phyloP scores from a whole-genome alignment of 345 rosid species.

The Alliaria petiolata region DNA sequence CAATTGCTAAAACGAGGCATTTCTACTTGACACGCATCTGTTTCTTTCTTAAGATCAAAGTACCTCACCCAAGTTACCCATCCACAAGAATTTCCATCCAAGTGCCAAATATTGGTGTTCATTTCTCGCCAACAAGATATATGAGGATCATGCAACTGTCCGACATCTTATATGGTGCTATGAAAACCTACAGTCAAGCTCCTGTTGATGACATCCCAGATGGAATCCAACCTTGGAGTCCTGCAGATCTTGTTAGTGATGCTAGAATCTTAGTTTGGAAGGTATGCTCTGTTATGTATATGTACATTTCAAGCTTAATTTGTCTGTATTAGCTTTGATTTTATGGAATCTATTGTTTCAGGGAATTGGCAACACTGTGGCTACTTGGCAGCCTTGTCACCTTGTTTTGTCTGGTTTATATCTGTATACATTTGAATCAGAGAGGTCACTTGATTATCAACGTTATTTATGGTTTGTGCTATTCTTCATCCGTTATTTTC shows the following conservation, averaged over 20 bases:
- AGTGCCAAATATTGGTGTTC: constrained; percentile 96
- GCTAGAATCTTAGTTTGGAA: constrained; percentile 93
- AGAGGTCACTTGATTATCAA: constrained; percentile 69
- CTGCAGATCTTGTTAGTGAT: constrained; percentile 65
- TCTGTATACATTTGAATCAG: constrained; percentile 84
- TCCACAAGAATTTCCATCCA: constrained; percentile 86
- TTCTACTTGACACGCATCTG: constrained; percentile 10
- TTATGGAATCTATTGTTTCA: constrained; percentile 29
- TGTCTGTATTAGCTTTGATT: constrained; percentile 16
- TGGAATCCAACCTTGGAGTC: constrained; percentile 57
- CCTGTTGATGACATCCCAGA: constrained; percentile 56
- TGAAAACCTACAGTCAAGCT: constrained; percentile 63
- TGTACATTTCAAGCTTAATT: constrained; percentile 23
- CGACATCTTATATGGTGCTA: constrained; percentile 49
- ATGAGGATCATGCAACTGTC: constrained; percentile 66
- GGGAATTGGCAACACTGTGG: constrained; percentile 96
- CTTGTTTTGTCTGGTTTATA: constrained; percentile 80
- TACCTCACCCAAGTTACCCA: constrained; percentile 79
- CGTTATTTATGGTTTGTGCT: constrained; percentile 75
- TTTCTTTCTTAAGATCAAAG: constrained; percentile 63
- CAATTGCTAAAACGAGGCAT: constrained; percentile 14
- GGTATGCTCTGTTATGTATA: constrained; percentile 42
- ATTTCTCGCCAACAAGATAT: constrained; percentile 87
- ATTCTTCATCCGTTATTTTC: constrained; percentile 14
- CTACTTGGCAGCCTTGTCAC: constrained; percentile 93